Evolutionary conservation across 305 asterid species (phyloP), one percentile per base, ranked within the genome.

Genomic region (Coffea humblotiana): DNA sequence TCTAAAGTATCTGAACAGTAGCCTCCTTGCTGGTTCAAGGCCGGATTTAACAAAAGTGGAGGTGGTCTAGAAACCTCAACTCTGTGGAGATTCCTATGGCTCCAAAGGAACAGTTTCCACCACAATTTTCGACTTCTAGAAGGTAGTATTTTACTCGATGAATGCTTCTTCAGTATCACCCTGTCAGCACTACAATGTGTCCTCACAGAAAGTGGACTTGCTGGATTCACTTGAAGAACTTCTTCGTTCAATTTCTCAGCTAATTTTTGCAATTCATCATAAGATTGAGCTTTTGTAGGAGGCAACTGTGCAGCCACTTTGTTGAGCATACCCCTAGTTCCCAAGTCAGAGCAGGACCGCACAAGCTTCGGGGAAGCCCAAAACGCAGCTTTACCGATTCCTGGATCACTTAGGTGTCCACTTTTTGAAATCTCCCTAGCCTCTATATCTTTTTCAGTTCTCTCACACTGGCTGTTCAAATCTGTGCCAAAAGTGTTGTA

Each of bases 101-200:
- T 94, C 98, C 98, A 94, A 19, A 94, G 90, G 80, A 88, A 91
- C 81, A 92, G 74, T 78, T 90, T 92, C 97, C 97, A 90, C 97
- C 97, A 92, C 70, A 92, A 70, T 75, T 87, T 89, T 72, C 91
- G 85, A 79, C 94, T 94, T 64, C 93, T 84, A 4, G 96, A 92
- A 68, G 98, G 98, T 18, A 94, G 91, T 52, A 94, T 89, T 78
- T 91, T 94, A 72, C 95, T 88, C 3, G 98, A 92, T 16, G 98
- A 94, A 72, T 87, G 94, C 85, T 92, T 94, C 91, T 90, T 94
- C 86, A 92, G 65, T 74, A 90, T 89, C 87, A 91, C 97, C 73
- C 84, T 91, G 78, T 94, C 97, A 15, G 97, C 97, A 43, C 95
- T 90, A 77, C 81, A 76, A 76, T 78, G 88, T 8, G 90, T 79